A percentile compares a stretch with the other conserved stretches of the same genome.
phyloP scores from a whole-genome alignment of 345 rosid species.

The Brassica juncea region DNA sequence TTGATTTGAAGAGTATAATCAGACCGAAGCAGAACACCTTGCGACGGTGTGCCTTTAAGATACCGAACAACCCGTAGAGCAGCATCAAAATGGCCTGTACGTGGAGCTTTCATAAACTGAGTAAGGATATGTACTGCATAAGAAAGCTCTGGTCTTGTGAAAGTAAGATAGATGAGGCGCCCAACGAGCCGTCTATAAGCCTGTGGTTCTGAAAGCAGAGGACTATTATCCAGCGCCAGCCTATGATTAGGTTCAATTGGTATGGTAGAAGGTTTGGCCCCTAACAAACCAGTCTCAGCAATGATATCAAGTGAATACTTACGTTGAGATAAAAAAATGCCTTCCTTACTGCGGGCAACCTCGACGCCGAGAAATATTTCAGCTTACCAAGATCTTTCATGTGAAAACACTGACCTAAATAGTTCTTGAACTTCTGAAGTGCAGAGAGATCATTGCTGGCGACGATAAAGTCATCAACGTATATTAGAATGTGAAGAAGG shows the following conservation, averaged over 20 bases:
- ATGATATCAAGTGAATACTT: neutral
- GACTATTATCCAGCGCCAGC: neutral
- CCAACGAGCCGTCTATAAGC: neutral
- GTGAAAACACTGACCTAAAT: neutral
- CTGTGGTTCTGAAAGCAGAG: rapidly evolving
- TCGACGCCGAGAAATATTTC: neutral
- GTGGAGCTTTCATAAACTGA: neutral
- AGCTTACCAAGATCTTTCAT: neutral
- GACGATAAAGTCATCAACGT: too few relatives aligned
- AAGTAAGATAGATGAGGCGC: neutral
- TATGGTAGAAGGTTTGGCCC: neutral
- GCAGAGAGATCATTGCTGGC: too few relatives aligned
- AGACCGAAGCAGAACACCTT: neutral
- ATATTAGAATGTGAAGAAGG: too few relatives aligned
- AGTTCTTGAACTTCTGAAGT: too few relatives aligned
- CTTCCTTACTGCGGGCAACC: neutral
- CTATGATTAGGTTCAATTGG: neutral
- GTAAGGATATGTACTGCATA: neutral
- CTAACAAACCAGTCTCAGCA: neutral
- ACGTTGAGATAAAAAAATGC: neutral
- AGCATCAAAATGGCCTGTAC: neutral
- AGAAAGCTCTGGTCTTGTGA: neutral
- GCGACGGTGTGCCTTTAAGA: neutral
- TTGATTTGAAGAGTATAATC: neutral
- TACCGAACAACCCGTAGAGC: neutral